phyloP scores from a whole-genome alignment of 176 grass and related monocot genomes.

The Phyllostachys edulis region DNA sequence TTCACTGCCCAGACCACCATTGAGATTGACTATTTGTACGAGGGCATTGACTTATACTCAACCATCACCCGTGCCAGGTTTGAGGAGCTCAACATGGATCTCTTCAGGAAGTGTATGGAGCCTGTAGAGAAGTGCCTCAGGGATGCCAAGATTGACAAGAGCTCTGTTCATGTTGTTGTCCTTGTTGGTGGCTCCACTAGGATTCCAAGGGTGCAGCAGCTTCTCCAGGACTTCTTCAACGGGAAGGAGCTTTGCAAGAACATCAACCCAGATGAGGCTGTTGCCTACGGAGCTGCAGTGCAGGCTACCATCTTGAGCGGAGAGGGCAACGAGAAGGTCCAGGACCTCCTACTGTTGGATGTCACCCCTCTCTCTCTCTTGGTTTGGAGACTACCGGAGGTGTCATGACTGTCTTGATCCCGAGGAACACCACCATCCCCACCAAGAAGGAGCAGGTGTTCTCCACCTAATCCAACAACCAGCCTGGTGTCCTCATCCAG shows the following conservation, averaged over 20 bases:
- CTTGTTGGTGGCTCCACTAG: slow-evolving; percentile 25
- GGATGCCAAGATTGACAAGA: slow-evolving; percentile 31
- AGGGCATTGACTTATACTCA: slow-evolving; percentile 10
- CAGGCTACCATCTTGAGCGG: slow-evolving; percentile 18
- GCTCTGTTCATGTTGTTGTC: slow-evolving; percentile 10
- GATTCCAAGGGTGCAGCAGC: slow-evolving; percentile 19
- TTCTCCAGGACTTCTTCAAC: slow-evolving; percentile 16
- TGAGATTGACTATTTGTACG: slow-evolving; percentile 1
- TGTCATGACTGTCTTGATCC: slow-evolving; percentile 34
- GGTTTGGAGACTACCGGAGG: slow-evolving; percentile 12
- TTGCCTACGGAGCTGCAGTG: slow-evolving; percentile 19
- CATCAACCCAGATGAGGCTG: slow-evolving; percentile 26
- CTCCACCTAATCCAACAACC: slow-evolving; percentile 57
- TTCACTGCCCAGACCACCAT: slow-evolving; percentile 22
- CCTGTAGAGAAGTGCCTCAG: slow-evolving; percentile 23
- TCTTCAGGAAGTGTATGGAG: slow-evolving; percentile 33
- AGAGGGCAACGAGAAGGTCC: slow-evolving; percentile 36
- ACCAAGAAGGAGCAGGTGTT: slow-evolving; percentile 67
- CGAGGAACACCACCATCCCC: slow-evolving; percentile 60
- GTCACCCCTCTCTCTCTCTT: slow-evolving; percentile 19
- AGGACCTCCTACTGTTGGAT: slow-evolving; percentile 27
- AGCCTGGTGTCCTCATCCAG: slow-evolving; percentile 55
- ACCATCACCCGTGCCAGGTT: slow-evolving; percentile 12
- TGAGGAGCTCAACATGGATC: slow-evolving; percentile 29
- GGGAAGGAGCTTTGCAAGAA: slow-evolving; percentile 26